Conservation (phyloP, 345 rosid genomes). For the Psidium friedrichsthalianum region DNA sequence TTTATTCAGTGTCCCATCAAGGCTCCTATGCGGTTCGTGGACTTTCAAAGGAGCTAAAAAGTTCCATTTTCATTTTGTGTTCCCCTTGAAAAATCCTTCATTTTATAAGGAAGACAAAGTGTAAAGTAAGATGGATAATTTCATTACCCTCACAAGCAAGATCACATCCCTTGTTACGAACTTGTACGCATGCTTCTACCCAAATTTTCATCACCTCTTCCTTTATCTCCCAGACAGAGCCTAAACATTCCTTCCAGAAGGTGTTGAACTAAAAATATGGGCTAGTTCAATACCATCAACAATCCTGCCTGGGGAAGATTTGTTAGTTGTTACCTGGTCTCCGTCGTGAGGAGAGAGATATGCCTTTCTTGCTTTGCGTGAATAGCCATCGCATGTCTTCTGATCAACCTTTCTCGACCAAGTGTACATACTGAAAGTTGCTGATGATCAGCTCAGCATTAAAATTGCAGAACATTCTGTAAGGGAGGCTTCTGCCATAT, state of each 20-base stretch:
- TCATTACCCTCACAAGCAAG: no score
- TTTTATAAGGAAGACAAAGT: no score
- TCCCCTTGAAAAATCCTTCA: conserved; percentile 18
- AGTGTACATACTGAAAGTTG: not conserved
- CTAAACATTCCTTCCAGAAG: not conserved
- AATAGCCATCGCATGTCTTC: not conserved
- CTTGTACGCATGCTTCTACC: not conserved
- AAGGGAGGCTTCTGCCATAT: not conserved
- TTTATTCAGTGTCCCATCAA: no score
- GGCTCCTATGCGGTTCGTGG: no score
- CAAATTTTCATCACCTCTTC: not conserved
- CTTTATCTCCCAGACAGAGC: not conserved
- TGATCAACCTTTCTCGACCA: not conserved
- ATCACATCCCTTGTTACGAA: no score
- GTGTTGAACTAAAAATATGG: not conserved
- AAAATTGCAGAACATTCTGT: not conserved
- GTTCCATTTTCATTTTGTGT: no score
- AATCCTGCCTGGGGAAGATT: not conserved
- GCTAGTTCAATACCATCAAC: not conserved
- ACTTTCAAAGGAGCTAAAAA: no score
- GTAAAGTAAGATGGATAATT: no score
- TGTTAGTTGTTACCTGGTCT: not conserved
- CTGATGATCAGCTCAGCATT: not conserved
- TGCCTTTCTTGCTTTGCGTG: not conserved
- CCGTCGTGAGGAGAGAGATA: not conserved